A percentile compares a stretch with the other conserved stretches of the same genome.
phyloP scores from a whole-genome alignment of 192 early-diverging fungal species.

The Coemansia sp. region DNA sequence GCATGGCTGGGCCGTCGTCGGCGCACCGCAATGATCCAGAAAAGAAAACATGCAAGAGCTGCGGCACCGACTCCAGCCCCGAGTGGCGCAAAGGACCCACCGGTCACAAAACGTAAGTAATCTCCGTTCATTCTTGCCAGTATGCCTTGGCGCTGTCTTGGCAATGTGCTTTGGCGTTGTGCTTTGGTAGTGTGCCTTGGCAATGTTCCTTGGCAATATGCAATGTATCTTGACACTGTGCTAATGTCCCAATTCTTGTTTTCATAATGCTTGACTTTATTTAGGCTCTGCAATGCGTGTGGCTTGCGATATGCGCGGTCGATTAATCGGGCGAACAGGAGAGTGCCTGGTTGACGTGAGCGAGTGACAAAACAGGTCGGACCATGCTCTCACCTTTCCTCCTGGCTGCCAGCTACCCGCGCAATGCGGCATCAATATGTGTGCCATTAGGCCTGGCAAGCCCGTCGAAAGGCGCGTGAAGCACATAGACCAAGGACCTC shows the following conservation, averaged over 20 bases:
- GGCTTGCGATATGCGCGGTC: slow-evolving; percentile 56
- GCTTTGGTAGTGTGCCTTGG: not conserved
- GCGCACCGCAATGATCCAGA: slow-evolving; percentile 25
- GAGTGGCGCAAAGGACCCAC: slow-evolving; percentile 59
- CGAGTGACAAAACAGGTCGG: not conserved
- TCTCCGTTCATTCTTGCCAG: not conserved
- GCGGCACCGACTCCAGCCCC: slow-evolving; percentile 57
- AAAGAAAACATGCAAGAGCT: slow-evolving; percentile 56
- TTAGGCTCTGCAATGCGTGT: slow-evolving; percentile 58
- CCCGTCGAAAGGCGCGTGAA: not conserved
- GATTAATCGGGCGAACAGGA: slow-evolving; percentile 52
- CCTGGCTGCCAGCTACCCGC: not conserved
- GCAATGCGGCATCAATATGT: not conserved
- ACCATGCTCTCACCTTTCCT: not conserved
- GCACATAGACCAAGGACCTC: too few species aligned
- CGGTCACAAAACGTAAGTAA: slow-evolving; percentile 59
- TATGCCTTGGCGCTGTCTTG: not conserved
- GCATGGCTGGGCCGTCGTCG: slow-evolving; percentile 21
- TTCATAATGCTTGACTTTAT: not conserved
- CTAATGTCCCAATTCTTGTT: not conserved
- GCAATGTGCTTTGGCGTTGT: not conserved
- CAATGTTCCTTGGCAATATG: not conserved
- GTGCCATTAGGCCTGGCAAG: not conserved
- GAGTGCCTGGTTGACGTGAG: slow-evolving; percentile 17
- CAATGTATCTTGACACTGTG: not conserved